Evolutionary conservation across 2,329 filamentous ascomycete species (phyloP).

Genomic region (Meredithiella fracta): DNA sequence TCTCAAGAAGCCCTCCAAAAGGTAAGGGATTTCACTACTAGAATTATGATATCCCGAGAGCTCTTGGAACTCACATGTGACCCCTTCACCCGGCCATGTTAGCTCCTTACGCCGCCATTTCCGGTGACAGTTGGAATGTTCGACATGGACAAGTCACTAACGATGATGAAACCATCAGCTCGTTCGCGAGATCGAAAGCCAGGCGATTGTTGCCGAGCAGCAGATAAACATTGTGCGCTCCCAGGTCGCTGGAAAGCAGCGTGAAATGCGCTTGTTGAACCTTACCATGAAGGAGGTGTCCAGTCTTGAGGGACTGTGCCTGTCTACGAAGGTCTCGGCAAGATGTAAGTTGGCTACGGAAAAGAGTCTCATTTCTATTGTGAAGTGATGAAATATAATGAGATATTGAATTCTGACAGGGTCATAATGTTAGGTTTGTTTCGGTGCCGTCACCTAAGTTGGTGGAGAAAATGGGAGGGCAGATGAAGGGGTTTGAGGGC

Average conservation of each 20-base stretch:
- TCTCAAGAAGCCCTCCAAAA: slow-evolving; percentile 88
- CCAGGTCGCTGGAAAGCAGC: slow-evolving; percentile 71
- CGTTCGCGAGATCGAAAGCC: slow-evolving; percentile 83
- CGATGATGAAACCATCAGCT: slow-evolving; percentile 38
- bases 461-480: slow-evolving; percentile 56
- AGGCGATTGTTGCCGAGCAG: slow-evolving; percentile 75
- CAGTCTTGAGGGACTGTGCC: slow-evolving; percentile 58
- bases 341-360: slow-evolving; percentile 54
- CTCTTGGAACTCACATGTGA: too few relatives aligned
- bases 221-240: slow-evolving; percentile 75
- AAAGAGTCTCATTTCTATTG: background rate
- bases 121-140: too few relatives aligned
- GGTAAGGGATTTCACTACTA: slow-evolving; percentile 33
- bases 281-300: slow-evolving; percentile 71
- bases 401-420: slow-evolving; percentile 7
- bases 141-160: background rate
- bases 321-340: slow-evolving; percentile 89
- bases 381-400: slow-evolving; percentile 6
- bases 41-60: background rate
- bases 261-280: slow-evolving; percentile 76
- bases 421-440: slow-evolving; percentile 58
- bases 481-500: slow-evolving; percentile 56
- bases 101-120: background rate
- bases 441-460: slow-evolving; percentile 56
- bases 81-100: background rate